A percentile compares a stretch with the other conserved stretches of the same genome.
Evolutionary conservation across 129 eudicot species (phyloP).

Genomic region (Cynara cardunculus): DNA sequence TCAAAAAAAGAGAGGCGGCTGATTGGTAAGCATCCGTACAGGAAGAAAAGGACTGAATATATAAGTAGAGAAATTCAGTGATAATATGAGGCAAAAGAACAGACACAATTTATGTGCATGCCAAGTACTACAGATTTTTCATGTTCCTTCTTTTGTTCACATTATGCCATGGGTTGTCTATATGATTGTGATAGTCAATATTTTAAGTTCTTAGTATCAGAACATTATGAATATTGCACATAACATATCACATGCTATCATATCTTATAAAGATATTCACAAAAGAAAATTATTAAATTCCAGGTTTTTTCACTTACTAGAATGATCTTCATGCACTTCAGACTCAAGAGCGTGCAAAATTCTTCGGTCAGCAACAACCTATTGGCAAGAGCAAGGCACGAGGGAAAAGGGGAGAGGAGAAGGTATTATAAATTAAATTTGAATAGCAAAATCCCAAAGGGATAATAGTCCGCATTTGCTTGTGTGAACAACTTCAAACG

Average conservation of each 20-base stretch:
- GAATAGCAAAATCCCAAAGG: background rate
- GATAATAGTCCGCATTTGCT: background rate
- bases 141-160: background rate
- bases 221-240: background rate
- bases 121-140: background rate
- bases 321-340: slow-evolving; percentile 40
- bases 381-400: slow-evolving; percentile 7
- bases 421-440: background rate
- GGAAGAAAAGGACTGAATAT: background rate
- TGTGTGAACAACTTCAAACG: background rate
- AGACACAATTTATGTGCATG: background rate
- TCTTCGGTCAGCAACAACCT: slow-evolving; percentile 31
- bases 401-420: background rate
- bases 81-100: background rate
- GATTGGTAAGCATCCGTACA: background rate
- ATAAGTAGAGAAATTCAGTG: background rate
- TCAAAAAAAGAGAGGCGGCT: background rate
- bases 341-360: slow-evolving; percentile 76
- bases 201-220: background rate
- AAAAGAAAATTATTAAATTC: background rate
- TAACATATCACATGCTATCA: background rate
- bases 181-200: slow-evolving; percentile 2
- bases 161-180: background rate
- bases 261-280: background rate
- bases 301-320: slow-evolving; percentile 47